Base-by-base conservation (phyloP, 2,329 filamentous ascomycete genomes). In the Dothideomycetes sp. region DNA sequence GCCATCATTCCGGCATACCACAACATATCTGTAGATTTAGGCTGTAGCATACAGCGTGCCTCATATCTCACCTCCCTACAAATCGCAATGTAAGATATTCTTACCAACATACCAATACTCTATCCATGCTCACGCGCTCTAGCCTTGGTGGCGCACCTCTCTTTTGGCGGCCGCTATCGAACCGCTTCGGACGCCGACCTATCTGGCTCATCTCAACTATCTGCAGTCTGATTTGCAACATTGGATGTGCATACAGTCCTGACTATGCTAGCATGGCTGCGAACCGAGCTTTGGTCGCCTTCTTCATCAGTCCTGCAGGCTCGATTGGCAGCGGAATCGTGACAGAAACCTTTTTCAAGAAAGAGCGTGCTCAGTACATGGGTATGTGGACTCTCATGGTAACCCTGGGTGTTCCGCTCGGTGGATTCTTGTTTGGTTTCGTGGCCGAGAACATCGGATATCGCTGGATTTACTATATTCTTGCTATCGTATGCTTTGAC, bases 31-130 rank as follows among this genome's bases (percentile, higher is more conserved):
- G 53, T 57, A 17, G 70, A 75, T 35, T 54, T 76, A 1, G 54
- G 56, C n/a, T 63, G 70, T 27, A 62, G 58, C 5, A 51, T 76
- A 0, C 69, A 71, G 41, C 56, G 55, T 2, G 60, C 69, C 0
- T 67, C 64, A 1, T 76, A 76, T 48, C 58, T 77, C 7, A 72
- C 68, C 0, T 72, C 70, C 0, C 53, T 74, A 11, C 64, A 70
- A 43, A 74, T 74, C 36, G 67, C 66, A 4, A 64, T 76, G 9
- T 58, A 59, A 12, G 69, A 65, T 1, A 73, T 74, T 0, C 55
- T 78, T 1, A 64, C 78, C 49, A 78, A 74, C 74, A 65, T 67
- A 27, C 73, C 73, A 0, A 53, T 78, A 1, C 69, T 72, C 0
- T 66, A 71, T 28, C 60, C 64, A 17, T 77, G 64, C 46, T 73